Percentiles rank a stretch among this genome's conserved stretches.
Conservation (phyloP, 179 eudicot genomes). For the Amaranthus tricolor region DNA sequence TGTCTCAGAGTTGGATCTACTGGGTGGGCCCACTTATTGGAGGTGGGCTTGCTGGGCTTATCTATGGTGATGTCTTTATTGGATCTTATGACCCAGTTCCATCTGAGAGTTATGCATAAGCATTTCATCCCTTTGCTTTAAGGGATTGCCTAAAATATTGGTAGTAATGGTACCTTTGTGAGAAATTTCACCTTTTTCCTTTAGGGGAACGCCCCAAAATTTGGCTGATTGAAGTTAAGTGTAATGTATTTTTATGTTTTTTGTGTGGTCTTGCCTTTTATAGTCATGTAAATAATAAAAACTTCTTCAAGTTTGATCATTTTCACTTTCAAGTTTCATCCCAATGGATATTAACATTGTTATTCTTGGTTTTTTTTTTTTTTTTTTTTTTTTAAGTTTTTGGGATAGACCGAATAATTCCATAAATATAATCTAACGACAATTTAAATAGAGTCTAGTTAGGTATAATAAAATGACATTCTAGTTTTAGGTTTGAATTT, state of each 20-base stretch:
- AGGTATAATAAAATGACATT: too few relatives aligned
- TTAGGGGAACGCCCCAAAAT: neutral
- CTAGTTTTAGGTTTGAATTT: too few relatives aligned
- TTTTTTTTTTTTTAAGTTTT: too few relatives aligned
- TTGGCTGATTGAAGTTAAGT: neutral
- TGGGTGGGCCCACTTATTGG: conserved; percentile 84
- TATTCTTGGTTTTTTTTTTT: too few relatives aligned
- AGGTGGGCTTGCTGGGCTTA: conserved; percentile 69
- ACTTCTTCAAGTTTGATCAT: neutral
- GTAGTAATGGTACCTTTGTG: conserved; percentile 3
- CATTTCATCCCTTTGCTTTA: neutral
- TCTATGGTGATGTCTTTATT: conserved; percentile 45
- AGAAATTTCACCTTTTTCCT: neutral
- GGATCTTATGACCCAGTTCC: conserved; percentile 25
- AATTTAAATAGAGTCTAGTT: too few relatives aligned
- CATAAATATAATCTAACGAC: too few relatives aligned
- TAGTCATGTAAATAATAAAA: conserved; percentile 14
- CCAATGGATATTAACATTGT: too few relatives aligned
- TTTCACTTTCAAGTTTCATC: too few relatives aligned
- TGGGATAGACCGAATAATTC: too few relatives aligned
- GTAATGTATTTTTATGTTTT: neutral
- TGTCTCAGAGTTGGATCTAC: conserved; percentile 63
- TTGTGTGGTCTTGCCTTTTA: conserved; percentile 8
- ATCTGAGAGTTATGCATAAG: conserved; percentile 24
- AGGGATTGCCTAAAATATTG: conserved; percentile 10